phyloP scores from a whole-genome alignment of 192 early-diverging fungal species.

The Endogone sp. region DNA sequence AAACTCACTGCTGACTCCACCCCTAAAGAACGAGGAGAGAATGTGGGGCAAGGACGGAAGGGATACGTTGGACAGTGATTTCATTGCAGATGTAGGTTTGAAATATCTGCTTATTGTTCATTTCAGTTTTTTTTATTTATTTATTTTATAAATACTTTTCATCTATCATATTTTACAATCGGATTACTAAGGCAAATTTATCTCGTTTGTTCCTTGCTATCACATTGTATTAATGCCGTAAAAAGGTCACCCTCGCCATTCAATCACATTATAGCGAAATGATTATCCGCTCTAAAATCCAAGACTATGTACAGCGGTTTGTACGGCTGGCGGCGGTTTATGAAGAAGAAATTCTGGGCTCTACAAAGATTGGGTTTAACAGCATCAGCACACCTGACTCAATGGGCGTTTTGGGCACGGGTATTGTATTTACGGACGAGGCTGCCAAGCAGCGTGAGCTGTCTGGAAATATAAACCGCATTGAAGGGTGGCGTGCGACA shows the following conservation, averaged over 20 bases:
- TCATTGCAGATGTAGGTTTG: conserved; percentile 47
- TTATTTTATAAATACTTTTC: background rate
- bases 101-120: background rate
- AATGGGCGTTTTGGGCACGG: conserved; percentile 55
- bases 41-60: conserved; percentile 34
- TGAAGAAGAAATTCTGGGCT: conserved; percentile 63
- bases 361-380: conserved; percentile 55
- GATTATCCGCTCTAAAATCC: conserved; percentile 82
- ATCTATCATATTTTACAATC: too few species aligned
- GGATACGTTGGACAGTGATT: conserved; percentile 41
- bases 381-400: conserved; percentile 41
- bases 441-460: conserved; percentile 63
- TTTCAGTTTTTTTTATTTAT: conserved; percentile 5
- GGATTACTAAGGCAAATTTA: too few species aligned
- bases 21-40: background rate
- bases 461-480: conserved; percentile 65
- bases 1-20: background rate
- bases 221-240: background rate
- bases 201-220: conserved; percentile 2
- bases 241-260: conserved; percentile 71
- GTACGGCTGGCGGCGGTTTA: conserved; percentile 74
- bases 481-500: conserved; percentile 85
- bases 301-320: conserved; percentile 83
- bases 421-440: conserved; percentile 71
- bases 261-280: conserved; percentile 84